phyloP scores from a whole-genome alignment of 1,284 basidiomycete genomes.

The Cutaneotrichosporon sp. region DNA sequence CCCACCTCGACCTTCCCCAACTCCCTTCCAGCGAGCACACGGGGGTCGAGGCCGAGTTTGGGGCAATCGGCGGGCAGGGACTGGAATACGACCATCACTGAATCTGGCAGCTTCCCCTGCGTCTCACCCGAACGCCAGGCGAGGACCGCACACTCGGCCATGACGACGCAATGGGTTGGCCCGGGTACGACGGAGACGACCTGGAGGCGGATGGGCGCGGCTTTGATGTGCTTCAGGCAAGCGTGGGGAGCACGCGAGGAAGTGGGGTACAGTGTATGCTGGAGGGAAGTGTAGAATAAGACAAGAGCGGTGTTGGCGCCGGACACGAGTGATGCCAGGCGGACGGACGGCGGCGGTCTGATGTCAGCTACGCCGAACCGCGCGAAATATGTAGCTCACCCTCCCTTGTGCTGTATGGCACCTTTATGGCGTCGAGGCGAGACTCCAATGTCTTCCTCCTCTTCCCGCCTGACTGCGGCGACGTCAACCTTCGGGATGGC shows the following conservation, averaged over 20 bases:
- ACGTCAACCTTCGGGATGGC: slow-evolving; percentile 6
- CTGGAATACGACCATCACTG: slow-evolving; percentile 20
- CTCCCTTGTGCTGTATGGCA: slow-evolving; percentile 26
- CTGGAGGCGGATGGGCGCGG: slow-evolving; percentile 11
- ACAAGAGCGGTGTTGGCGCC: slow-evolving; percentile 26
- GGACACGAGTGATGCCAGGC: slow-evolving; percentile 19
- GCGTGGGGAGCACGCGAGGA: slow-evolving; percentile 9
- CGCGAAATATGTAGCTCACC: slow-evolving; percentile 17
- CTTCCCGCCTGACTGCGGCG: slow-evolving; percentile 9
- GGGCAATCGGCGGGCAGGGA: slow-evolving; percentile 27
- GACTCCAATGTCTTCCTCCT: slow-evolving; percentile 37
- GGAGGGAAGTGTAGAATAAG: slow-evolving; percentile 41
- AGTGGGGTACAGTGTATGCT: slow-evolving; percentile 27
- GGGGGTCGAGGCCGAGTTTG: slow-evolving; percentile 26
- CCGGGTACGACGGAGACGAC: slow-evolving; percentile 2
- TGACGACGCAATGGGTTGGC: slow-evolving; percentile 18
- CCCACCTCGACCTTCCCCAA: slow-evolving; percentile 22
- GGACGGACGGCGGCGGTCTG: slow-evolving; percentile 18
- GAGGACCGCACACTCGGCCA: slow-evolving; percentile 21
- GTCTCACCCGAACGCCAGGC: neutral
- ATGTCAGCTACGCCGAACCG: neutral
- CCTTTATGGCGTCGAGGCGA: slow-evolving; percentile 33
- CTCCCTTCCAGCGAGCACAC: slow-evolving; percentile 6
- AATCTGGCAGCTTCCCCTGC: slow-evolving; percentile 1
- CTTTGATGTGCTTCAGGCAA: slow-evolving; percentile 8